These are phyloP conservation scores for Xerocomus nothofagi DNA, from an alignment of 1,284 basidiomycete genomes.

Conservation along the genomic window DNA sequence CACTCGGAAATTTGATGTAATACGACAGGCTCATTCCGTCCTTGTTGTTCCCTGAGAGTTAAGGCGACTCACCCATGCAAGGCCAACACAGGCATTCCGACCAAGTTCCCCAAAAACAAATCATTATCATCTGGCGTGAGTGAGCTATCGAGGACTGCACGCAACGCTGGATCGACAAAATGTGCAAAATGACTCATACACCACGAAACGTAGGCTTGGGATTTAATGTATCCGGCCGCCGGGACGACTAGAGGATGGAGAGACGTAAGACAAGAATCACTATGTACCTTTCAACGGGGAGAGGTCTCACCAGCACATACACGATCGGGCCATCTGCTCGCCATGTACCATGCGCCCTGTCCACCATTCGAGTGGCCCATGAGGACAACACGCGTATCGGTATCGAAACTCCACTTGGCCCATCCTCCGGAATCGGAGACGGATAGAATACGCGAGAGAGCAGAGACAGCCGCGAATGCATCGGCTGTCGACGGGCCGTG, in stretches of 20 bases:
- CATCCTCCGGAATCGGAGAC: constrained; percentile 34
- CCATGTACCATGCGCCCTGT: constrained; percentile 84
- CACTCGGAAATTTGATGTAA: background rate
- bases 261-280: background rate
- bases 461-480: constrained; percentile 56
- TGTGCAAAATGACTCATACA: constrained; percentile 71
- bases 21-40: background rate
- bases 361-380: constrained; percentile 93
- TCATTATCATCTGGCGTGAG: constrained; percentile 86
- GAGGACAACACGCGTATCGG: constrained; percentile 52
- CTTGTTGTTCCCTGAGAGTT: no score
- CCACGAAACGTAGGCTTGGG: constrained; percentile 81
- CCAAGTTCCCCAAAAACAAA: constrained; percentile 76
- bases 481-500: constrained; percentile 73
- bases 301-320: constrained; percentile 57
- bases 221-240: constrained; percentile 79
- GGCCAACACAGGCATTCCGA: constrained; percentile 67
- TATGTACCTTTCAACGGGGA: background rate
- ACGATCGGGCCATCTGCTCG: constrained; percentile 74
- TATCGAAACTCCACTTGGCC: constrained; percentile 42
- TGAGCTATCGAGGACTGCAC: constrained; percentile 69
- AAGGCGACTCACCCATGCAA: constrained; percentile 65
- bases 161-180: constrained; percentile 73
- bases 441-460: constrained; percentile 49
- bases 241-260: constrained; percentile 52